phyloP scores from a whole-genome alignment of 139 green algal species.

The Chlorella sp. region DNA sequence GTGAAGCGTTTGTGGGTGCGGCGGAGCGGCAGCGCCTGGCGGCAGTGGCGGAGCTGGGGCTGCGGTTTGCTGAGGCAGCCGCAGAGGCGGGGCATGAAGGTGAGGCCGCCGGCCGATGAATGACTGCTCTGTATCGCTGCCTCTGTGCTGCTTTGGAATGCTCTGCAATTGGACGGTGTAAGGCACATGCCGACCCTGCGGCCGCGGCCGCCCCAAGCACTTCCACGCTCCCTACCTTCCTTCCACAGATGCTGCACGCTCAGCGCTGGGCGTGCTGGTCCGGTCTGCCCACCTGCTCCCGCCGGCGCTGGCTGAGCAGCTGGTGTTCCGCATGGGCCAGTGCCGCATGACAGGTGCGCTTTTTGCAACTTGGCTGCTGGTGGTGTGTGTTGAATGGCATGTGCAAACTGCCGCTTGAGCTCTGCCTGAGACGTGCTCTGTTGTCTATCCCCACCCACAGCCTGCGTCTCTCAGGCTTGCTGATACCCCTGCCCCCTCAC shows the following conservation, averaged over 20 bases:
- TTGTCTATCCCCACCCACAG: too few relatives aligned
- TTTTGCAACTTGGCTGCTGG: too few relatives aligned
- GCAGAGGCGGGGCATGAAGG: conserved; percentile 17
- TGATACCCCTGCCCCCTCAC: too few relatives aligned
- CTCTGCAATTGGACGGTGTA: too few relatives aligned
- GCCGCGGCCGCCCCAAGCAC: not conserved
- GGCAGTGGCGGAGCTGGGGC: conserved; percentile 25
- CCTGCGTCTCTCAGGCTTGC: too few relatives aligned
- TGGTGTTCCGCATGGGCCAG: conserved; percentile 43
- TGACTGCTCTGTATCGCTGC: not conserved
- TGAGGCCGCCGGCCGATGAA: not conserved
- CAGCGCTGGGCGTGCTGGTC: conserved; percentile 39
- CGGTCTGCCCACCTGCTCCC: conserved; percentile 33
- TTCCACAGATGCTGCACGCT: conserved; percentile 30
- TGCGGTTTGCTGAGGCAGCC: conserved; percentile 40
- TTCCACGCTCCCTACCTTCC: too few relatives aligned
- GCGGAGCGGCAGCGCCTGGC: conserved; percentile 24
- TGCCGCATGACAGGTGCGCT: conserved; percentile 43
- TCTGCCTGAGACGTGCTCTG: too few relatives aligned
- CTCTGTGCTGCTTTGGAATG: not conserved
- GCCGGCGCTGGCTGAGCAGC: conserved; percentile 10
- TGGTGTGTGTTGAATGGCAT: too few relatives aligned
- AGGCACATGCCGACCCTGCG: not conserved
- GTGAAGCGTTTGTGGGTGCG: conserved; percentile 11
- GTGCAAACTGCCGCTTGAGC: too few relatives aligned